Evolutionary conservation across 352 stramenopile genomes (phyloP).

Genomic region (Thraustotheca clavata): DNA sequence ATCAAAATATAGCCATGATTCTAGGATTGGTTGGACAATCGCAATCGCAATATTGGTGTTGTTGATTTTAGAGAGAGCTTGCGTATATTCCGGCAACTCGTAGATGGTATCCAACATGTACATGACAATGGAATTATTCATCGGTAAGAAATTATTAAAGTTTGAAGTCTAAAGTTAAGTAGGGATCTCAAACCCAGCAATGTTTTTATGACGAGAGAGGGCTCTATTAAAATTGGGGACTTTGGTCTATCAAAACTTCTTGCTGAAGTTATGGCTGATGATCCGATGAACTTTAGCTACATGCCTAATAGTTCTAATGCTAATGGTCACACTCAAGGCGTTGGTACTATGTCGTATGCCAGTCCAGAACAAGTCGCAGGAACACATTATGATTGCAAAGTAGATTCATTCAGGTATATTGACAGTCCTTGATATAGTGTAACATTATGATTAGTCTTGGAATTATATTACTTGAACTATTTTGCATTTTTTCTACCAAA

Average conservation of each 20-base stretch:
- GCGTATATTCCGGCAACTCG: constrained; percentile 16
- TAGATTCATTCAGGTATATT: constrained; percentile 18
- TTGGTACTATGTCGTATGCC: constrained; percentile 22
- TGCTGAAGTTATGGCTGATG: constrained; percentile 4
- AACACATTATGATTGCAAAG: constrained; percentile 14
- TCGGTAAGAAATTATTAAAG: background rate
- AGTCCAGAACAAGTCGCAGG: constrained; percentile 20
- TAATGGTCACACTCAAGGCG: constrained; percentile 5
- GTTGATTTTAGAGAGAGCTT: constrained; percentile 6
- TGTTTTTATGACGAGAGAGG: constrained; percentile 21
- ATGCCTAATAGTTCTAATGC: background rate
- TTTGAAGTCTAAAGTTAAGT: background rate
- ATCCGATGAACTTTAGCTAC: background rate
- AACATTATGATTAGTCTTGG: constrained; percentile 3
- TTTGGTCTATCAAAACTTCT: constrained; percentile 23
- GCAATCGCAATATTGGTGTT: background rate
- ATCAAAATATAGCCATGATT: background rate
- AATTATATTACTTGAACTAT: constrained; percentile 22
- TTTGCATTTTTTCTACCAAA: constrained; percentile 14
- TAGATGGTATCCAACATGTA: constrained; percentile 20
- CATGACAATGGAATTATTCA: constrained; percentile 23
- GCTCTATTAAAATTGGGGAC: constrained; percentile 22
- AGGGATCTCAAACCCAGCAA: constrained; percentile 23
- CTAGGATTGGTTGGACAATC: constrained; percentile 23
- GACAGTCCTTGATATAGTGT: background rate